Evolutionary conservation across 352 stramenopile genomes (phyloP), one percentile per base, ranked within the genome.

Genomic region (Globisporangium iwayamae): DNA sequence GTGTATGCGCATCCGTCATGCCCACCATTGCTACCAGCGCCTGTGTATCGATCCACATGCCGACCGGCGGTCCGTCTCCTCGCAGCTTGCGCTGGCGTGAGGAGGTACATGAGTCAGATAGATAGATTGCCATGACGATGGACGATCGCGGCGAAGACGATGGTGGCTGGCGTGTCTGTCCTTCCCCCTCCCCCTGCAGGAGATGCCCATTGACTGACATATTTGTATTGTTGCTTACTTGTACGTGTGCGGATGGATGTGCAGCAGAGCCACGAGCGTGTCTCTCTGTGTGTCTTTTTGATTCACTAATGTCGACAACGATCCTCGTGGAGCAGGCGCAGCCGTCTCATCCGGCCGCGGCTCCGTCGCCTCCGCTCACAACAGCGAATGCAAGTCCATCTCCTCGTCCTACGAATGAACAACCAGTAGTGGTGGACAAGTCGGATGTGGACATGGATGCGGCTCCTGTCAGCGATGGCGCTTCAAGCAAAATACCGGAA

Each of bases 311-410:
- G 56, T 62, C 56, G 56, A 54, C 56, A 18, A 62, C 30, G 30
- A 57, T 62, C 16, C 43, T 62, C 14, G 56, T 62, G 28, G 56
- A 62, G 11, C 56, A 54, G 28, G 18, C 56, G 28, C 56, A 50
- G 56, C 54, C 54, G 36, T 60, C 54, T 16, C 56, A 54, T 39
- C 28, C 56, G n/a, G 41, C 34, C 7, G 28, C 28, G 14, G 11
- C 43, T 2, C 9, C 39, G 9, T 51, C 39, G 30, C 30, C 30
- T 18, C 14, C 18, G 20, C 36, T 32, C 10, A 32, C 30, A 18
- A 45, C 51, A 28, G 3, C 43, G 36, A 51, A 20, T 9, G 28
- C 56, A 16, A 28, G 11, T 20, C 41, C 41, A 62, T 50, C 56
- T 25, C 25, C 39, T 25, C 55, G 38, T 5, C 28, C 41, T 7